Base-by-base conservation (phyloP, 2,329 filamentous ascomycete species). In the Bipolaris zeicola region DNA sequence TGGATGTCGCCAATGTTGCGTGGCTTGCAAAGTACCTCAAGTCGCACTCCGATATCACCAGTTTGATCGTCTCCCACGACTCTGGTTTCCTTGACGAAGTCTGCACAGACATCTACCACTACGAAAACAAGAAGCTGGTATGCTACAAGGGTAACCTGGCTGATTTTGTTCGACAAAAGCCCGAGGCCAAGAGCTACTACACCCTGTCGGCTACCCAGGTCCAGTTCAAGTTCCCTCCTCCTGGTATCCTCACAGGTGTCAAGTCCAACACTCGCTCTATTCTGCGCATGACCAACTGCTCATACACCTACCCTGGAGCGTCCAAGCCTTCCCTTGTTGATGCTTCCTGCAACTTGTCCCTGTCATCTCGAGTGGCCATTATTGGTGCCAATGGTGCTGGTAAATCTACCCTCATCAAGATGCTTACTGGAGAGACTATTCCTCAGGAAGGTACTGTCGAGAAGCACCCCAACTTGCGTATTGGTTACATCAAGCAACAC, bases 401-500 rank as follows among this genome's bases (percentile, higher is more conserved):
- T 75, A 99, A 99, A 80, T 97, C 94, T 11, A 99, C 95, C 0
- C 87, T 99, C 61, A 97, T 99, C 81, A 99, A 99, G 82, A 84
- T 99, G 58, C 84, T 99, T 56, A 99, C 95, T 10, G 95, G 94
- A 66, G 95, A 98, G 77, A 87, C 88, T 18, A 89, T 97, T 64
- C 95, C 91, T 14, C 89, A 89, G 61, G 79, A 79, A 18, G 95
- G 95, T 62, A 91, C 88, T 75, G 95, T 99, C 22, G 93, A 98
- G 83, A 98, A 98, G 83, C 95, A 99, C 77, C 95, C 95, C 66
- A 99, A 99, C 77, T 81, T 99, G 72, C 93, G 95, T 83, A 97
- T 99, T 70, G 95, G 95, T 52, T 99, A 99, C 82, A 98, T 99
- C 82, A 98, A 98, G 82, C 95, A 99, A 82, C 95, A 99, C 78